Conservation (phyloP, 345 rosid species). For the Litchi chinensis region DNA sequence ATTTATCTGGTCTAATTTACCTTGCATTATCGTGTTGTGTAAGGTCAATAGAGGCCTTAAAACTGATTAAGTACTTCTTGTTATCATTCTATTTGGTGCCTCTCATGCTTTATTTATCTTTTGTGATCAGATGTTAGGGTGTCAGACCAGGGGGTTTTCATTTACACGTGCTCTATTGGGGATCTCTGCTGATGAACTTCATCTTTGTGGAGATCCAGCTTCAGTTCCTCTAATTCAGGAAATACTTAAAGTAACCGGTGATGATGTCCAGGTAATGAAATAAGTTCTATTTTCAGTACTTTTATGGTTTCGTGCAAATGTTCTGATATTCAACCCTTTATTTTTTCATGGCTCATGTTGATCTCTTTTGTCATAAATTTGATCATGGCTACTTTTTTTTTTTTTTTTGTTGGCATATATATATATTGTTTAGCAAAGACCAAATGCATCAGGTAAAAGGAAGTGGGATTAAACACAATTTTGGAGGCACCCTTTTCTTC, state of each 20-base stretch:
- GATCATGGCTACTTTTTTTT: neutral
- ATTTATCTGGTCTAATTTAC: neutral
- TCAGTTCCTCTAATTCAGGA: conserved; percentile 80
- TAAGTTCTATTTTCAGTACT: conserved; percentile 4
- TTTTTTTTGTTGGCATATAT: neutral
- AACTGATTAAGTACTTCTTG: neutral
- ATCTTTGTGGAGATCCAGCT: conserved; percentile 95
- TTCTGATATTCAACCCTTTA: neutral
- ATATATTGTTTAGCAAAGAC: neutral
- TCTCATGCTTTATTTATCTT: conserved; percentile 20
- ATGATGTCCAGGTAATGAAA: conserved; percentile 63
- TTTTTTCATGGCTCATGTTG: neutral
- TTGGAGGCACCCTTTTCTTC: too few species aligned
- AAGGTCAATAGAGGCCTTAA: neutral
- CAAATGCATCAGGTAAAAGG: neutral
- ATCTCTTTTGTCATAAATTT: neutral
- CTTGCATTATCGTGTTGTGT: neutral
- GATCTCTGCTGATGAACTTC: conserved; percentile 82
- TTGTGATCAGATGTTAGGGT: conserved; percentile 72
- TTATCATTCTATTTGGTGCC: conserved; percentile 6
- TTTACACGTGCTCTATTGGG: conserved; percentile 94
- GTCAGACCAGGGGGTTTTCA: conserved; percentile 80
- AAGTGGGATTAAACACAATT: neutral
- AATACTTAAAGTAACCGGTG: conserved; percentile 77
- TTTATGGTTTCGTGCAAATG: neutral